phyloP scores from a whole-genome alignment of 2,329 filamentous ascomycete genomes.

The Sclerotinia trifoliorum region DNA sequence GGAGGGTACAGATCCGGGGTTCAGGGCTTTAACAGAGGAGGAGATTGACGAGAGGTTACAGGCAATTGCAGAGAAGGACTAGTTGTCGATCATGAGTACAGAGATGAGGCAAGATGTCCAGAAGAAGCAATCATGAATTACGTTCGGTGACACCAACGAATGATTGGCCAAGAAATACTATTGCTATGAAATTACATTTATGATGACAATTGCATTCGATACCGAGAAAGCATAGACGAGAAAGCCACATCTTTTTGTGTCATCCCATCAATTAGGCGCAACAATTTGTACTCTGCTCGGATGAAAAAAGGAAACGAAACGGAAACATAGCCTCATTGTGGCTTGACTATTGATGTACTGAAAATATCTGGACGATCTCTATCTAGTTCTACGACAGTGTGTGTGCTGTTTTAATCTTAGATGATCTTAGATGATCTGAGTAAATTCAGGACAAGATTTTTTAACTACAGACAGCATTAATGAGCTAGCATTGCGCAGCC shows the following conservation, averaged over 20 bases:
- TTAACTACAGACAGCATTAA: background rate
- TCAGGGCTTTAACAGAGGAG: conserved; percentile 89
- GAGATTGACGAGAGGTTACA: conserved; percentile 98
- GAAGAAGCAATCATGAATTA: conserved; percentile 29
- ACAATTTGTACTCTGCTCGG: conserved; percentile 10
- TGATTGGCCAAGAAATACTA: conserved; percentile 20
- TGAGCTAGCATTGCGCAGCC: conserved; percentile 13
- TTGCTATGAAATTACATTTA: conserved; percentile 15
- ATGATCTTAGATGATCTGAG: background rate
- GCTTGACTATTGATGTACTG: conserved; percentile 29
- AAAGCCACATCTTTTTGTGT: conserved; percentile 31
- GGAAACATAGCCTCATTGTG: conserved; percentile 33
- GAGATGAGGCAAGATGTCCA: conserved; percentile 27
- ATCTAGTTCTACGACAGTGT: background rate
- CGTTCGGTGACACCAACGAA: conserved; percentile 32
- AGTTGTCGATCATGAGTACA: conserved; percentile 41
- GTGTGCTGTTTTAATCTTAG: background rate
- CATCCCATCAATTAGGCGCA: conserved; percentile 27
- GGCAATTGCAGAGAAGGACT: conserved; percentile 98
- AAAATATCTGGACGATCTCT: conserved; percentile 16
- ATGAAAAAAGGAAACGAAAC: conserved; percentile 3
- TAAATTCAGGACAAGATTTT: background rate
- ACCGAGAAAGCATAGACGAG: conserved; percentile 25
- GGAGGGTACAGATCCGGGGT: conserved; percentile 75
- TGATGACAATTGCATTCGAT: conserved; percentile 32